These are phyloP conservation scores for Gloeostereum incarnatum DNA, from an alignment of 768 basidiomycete genomes.

Conservation along the genomic window DNA sequence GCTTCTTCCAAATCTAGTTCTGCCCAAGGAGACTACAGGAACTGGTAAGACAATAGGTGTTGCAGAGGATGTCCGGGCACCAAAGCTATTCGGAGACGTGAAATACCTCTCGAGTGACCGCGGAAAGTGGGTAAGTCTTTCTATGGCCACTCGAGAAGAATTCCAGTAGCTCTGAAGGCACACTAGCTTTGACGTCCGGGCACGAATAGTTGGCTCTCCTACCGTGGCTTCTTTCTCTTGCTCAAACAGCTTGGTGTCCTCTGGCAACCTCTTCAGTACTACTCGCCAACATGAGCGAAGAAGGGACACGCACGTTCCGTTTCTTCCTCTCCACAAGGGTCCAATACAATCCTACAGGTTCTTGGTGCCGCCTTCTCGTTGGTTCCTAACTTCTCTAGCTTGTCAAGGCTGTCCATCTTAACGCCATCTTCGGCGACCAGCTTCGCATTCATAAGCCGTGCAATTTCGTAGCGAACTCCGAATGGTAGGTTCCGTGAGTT, in stretches of 20 bases:
- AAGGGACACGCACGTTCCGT: too few species aligned
- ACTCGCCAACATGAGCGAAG: background rate
- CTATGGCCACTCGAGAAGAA: too few species aligned
- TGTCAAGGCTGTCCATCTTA: constrained; percentile 10
- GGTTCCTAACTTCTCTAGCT: constrained; percentile 12
- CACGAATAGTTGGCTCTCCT: background rate
- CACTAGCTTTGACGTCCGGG: too few species aligned
- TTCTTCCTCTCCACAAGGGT: background rate
- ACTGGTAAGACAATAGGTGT: background rate
- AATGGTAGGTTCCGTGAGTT: constrained; percentile 12
- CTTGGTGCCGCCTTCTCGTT: constrained; percentile 17
- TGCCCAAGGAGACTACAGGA: constrained; percentile 27
- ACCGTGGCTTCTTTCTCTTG: constrained; percentile 11
- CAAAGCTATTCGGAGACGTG: too few species aligned
- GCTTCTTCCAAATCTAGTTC: constrained; percentile 30
- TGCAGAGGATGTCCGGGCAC: too few species aligned
- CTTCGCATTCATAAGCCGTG: constrained; percentile 15
- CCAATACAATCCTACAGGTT: constrained; percentile 10
- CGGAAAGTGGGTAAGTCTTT: background rate
- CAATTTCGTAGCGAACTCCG: constrained; percentile 32
- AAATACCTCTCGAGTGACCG: background rate
- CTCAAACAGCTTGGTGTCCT: constrained; percentile 3
- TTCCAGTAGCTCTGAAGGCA: background rate
- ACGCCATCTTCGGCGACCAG: constrained; percentile 15
- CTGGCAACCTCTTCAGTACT: background rate